These are phyloP conservation scores for Wickerhamomyces queroliae DNA, from an alignment of 805 yeast genomes.

Conservation along the genomic window DNA sequence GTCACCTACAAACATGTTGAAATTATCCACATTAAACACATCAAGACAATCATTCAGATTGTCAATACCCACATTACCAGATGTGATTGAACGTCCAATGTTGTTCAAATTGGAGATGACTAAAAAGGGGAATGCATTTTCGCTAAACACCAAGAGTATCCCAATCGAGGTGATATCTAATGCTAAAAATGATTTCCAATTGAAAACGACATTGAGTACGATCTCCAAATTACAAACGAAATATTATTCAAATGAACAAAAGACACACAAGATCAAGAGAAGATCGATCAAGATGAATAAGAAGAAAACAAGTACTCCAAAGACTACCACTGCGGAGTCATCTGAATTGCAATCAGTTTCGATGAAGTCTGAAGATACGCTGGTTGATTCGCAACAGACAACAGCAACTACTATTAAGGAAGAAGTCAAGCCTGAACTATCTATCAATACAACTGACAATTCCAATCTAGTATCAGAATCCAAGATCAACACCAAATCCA, in stretches of 20 bases:
- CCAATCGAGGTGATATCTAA: slow-evolving; percentile 19
- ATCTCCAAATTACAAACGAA: slow-evolving; percentile 21
- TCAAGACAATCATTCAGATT: slow-evolving; percentile 81
- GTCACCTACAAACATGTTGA: slow-evolving; percentile 60
- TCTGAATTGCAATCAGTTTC: slow-evolving; percentile 8
- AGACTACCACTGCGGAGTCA: neutral
- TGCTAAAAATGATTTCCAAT: slow-evolving; percentile 3
- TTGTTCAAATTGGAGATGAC: slow-evolving; percentile 17
- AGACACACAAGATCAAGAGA: slow-evolving; percentile 13
- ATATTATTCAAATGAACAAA: slow-evolving; percentile 19
- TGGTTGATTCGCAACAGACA: slow-evolving; percentile 6
- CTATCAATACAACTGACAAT: neutral
- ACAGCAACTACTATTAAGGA: neutral
- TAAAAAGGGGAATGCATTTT: slow-evolving; percentile 6
- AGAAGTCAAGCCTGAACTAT: no score
- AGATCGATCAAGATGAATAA: slow-evolving; percentile 16
- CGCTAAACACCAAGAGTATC: slow-evolving; percentile 9
- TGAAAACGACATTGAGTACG: slow-evolving; percentile 16
- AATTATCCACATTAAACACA: slow-evolving; percentile 60
- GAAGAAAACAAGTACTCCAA: slow-evolving; percentile 2
- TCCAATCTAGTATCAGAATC: neutral
- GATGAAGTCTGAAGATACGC: slow-evolving; percentile 15
- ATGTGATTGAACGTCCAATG: slow-evolving; percentile 49
- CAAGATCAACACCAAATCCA: neutral
- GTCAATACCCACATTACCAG: slow-evolving; percentile 50